These are phyloP conservation scores for Acephala macrosclerotiorum DNA, from an alignment of 2,329 filamentous ascomycete genomes.

Conservation along the genomic window DNA sequence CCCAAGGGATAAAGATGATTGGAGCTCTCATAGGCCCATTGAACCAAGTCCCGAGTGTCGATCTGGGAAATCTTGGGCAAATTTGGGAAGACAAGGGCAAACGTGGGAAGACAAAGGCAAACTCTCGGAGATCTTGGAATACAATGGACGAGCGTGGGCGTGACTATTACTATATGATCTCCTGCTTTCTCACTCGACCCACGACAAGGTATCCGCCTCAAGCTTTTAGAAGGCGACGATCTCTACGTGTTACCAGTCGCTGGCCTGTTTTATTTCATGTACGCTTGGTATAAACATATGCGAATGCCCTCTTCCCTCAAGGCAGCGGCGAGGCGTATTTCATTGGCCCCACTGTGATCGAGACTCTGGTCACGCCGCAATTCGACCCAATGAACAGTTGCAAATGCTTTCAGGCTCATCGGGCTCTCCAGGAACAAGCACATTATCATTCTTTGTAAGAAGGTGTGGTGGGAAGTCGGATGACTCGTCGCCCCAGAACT, in stretches of 20 bases:
- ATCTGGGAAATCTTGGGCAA: too few species aligned
- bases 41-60: not conserved
- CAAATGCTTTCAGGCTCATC: not conserved
- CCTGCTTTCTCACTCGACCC: not conserved
- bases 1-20: too few species aligned
- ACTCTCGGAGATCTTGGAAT: not conserved
- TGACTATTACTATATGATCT: not conserved
- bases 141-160: too few species aligned
- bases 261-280: not conserved
- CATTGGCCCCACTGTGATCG: not conserved
- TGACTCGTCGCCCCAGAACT: not conserved
- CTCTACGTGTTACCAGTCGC: not conserved
- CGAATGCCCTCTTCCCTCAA: conserved; percentile 1
- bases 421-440: not conserved
- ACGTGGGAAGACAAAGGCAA: too few species aligned
- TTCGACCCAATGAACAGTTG: not conserved
- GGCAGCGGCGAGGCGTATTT: not conserved
- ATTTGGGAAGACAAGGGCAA: too few species aligned
- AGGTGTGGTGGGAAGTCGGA: not conserved
- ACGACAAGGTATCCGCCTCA: not conserved
- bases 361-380: not conserved
- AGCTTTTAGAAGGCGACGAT: not conserved
- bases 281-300: not conserved
- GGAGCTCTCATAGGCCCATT: not conserved
- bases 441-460: not conserved